Evolutionary conservation across 345 rosid genomes (phyloP).

Genomic region (Garcia nutans): DNA sequence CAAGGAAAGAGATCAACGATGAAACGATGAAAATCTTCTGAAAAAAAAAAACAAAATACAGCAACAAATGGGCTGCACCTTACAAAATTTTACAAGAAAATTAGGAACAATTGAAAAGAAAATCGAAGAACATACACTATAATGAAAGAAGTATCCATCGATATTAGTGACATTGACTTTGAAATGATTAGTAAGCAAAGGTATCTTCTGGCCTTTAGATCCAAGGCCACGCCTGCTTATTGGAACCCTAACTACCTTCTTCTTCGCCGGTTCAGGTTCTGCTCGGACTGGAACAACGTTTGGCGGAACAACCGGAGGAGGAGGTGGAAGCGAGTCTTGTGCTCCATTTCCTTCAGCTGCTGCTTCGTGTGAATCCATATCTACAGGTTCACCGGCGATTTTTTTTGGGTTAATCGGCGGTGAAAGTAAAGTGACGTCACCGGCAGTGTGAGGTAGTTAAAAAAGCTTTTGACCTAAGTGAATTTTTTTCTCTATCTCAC

Average conservation of each 20-base stretch:
- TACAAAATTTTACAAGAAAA: too few species aligned
- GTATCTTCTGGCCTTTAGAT: conserved; percentile 55
- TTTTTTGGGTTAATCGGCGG: too few species aligned
- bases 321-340: conserved; percentile 53
- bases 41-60: too few species aligned
- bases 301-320: conserved; percentile 54
- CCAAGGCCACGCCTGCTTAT: conserved; percentile 65
- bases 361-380: too few species aligned
- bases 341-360: conserved; percentile 36
- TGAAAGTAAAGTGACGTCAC: too few species aligned
- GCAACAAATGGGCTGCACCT: too few species aligned
- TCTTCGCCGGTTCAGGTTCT: conserved; percentile 43
- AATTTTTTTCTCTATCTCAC: too few species aligned
- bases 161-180: conserved; percentile 54
- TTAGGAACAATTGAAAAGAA: not conserved
- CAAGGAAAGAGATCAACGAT: too few species aligned
- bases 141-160: conserved; percentile 64
- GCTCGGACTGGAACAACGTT: conserved; percentile 41
- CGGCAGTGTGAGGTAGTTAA: too few species aligned
- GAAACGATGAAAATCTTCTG: too few species aligned
- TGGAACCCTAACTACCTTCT: conserved; percentile 49
- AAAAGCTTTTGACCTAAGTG: too few species aligned
- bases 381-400: too few species aligned
- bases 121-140: conserved; percentile 49
- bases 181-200: conserved; percentile 70